Evolutionary conservation across 1,284 basidiomycete genomes (phyloP), one percentile per base, ranked within the genome.

Genomic region (Entoloma clypeatum): DNA sequence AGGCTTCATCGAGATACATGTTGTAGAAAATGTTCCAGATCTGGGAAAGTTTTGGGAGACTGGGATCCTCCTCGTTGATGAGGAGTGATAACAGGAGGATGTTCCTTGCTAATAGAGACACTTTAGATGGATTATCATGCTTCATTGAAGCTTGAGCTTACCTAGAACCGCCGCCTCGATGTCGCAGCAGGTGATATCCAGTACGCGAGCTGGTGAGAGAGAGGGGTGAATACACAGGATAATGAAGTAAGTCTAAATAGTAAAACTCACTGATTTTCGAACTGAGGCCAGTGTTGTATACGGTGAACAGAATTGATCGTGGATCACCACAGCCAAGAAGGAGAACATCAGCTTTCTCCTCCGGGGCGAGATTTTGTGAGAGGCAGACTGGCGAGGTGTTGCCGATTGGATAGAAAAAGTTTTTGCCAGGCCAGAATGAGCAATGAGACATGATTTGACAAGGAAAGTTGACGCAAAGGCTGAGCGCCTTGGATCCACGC

Each of bases 111-210:
- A n/a, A n/a, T n/a, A 26, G 1, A 17, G 2, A 6, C 24, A 37
- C 7, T 21, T 7, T 25, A n/a, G 13, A 34, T 21, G 3, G 22
- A 8, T 22, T 18, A 66, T 39, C 3, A 5, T 16, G n/a, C n/a
- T 35, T 11, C 17, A 7, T 21, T 19, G 10, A 30, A 14, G 9
- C n/a, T 8, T 22, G 18, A 17, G 43, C 54, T 28, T 44, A 78
- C 80, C 77, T 11, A 82, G 55, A 1, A 81, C 60, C 0, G 69
- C 79, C 2, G 77, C 69, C 27, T 83, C 79, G 10, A 64, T 49
- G 55, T 81, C 79, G 42, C 73, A 76, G 43, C 79, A 82, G 1
- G 79, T 81, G 42, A 81, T 65, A 47, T 81, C 79, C 9, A 79
- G 49, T 8, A 46, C 57, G 13, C 74, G 67, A 17, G 45, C 68